Conservation (phyloP, 192 early-diverging fungal species). For the Podila clonocystis region DNA sequence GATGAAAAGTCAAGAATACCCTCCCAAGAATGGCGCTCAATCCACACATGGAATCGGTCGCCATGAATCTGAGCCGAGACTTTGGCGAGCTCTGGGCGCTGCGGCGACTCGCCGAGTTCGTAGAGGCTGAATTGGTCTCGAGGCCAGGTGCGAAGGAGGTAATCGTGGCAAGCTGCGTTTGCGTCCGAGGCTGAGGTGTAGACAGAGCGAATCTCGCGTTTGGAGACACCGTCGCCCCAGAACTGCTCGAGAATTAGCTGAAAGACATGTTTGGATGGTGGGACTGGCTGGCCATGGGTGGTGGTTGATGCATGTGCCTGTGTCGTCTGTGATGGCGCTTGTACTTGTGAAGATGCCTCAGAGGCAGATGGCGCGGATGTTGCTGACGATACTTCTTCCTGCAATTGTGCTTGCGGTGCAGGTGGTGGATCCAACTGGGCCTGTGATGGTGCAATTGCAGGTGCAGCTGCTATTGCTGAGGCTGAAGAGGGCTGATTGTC, state of each 20-base stretch:
- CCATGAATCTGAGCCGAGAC: constrained; percentile 36
- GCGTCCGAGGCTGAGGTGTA: constrained; percentile 39
- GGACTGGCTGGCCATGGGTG: constrained; percentile 6
- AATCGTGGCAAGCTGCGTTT: constrained; percentile 41
- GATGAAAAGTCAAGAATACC: constrained; percentile 47
- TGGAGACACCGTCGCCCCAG: constrained; percentile 51
- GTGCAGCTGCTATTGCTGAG: no score
- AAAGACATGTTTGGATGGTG: constrained; percentile 41
- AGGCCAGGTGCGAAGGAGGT: constrained; percentile 45
- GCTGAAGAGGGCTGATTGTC: no score
- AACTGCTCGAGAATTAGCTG: constrained; percentile 51
- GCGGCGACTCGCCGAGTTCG: constrained; percentile 41
- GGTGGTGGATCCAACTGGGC: no score
- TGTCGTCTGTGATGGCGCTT: background rate
- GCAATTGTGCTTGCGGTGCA: background rate
- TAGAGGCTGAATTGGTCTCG: constrained; percentile 37
- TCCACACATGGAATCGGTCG: constrained; percentile 48
- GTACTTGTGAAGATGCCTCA: background rate
- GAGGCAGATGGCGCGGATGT: background rate
- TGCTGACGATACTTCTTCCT: no score
- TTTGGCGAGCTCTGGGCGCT: constrained; percentile 35
- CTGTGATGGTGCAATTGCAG: no score
- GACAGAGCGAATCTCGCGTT: constrained; percentile 51
- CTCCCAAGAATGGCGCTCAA: constrained; percentile 43
- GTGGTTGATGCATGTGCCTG: background rate